Evolutionary conservation across 2,329 filamentous ascomycete species (phyloP), one percentile per base, ranked within the genome.

Genomic region (Xylaria multiplex): DNA sequence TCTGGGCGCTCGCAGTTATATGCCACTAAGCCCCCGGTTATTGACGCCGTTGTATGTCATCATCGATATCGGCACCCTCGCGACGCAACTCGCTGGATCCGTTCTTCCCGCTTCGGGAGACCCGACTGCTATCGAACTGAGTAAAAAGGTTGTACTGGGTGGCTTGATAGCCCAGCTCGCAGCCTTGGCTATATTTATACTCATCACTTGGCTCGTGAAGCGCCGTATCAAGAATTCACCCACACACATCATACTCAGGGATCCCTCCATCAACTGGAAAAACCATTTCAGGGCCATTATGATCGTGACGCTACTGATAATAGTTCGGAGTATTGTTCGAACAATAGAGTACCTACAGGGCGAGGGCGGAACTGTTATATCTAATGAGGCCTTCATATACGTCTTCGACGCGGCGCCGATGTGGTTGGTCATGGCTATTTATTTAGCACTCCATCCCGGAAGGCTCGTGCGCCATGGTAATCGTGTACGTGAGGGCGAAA

Each of bases 131-230:
- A 61, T 66, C 7, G 67, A 72, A 2, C 73, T 76, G 0, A 73
- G 73, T 1, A 69, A 80, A 11, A 75, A 56, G n/a, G 6, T 87
- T 48, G 80, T 87, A 7, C 72, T 87, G 13, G 80, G 69, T 2
- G 85, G 85, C 6, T 73, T 88, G 2, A 72, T 82, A 9, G 71
- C 86, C 5, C 85, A 88, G 68, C 76, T 88, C 7, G 46, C 82
- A 8, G 80, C 83, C 58, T 85, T 88, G 62, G 76, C 76, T 13
- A 76, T 85, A 43, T 88, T 88, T 70, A 74, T 86, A 22, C 48
- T 81, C 1, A 77, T 80, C 0, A 81, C 0, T 13, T 67, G 78
- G 5, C 66, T 81, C 0, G 84, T 84, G 70, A 80, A 85, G 63
- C 66, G 62, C 6, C 67, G 70, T n/a, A 54, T 60, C 48, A 48